Percentiles rank a stretch among this genome's conserved stretches.
phyloP scores from a whole-genome alignment of 2,329 filamentous ascomycete species.

The Paraphaeosphaeria minitans region DNA sequence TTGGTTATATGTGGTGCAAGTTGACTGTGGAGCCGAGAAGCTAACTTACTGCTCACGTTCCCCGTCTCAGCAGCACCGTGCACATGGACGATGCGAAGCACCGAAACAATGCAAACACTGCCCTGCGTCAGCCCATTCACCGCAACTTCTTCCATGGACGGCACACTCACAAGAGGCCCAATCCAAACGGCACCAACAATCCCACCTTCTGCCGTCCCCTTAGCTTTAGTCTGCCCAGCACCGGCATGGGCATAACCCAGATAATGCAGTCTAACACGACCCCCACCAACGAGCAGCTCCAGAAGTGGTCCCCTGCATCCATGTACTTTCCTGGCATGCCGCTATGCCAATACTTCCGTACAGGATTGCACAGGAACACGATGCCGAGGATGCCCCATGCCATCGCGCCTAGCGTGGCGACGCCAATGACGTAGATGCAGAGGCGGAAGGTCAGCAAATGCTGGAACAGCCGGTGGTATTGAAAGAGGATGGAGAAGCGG shows the following conservation, averaged over 20 bases:
- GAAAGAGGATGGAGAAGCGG: conserved; percentile 39
- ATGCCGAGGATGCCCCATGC: conserved; percentile 37
- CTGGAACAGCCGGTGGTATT: conserved; percentile 39
- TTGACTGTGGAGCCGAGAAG: background rate
- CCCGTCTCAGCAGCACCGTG: conserved; percentile 22
- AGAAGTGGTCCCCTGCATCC: conserved; percentile 31
- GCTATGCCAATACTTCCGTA: conserved; percentile 34
- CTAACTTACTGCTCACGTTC: conserved; percentile 32
- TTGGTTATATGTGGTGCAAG: background rate
- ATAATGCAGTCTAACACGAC: conserved; percentile 38
- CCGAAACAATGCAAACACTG: conserved; percentile 37
- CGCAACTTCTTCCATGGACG: background rate
- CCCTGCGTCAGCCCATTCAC: background rate
- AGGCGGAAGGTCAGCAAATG: conserved; percentile 10
- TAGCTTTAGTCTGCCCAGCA: conserved; percentile 37
- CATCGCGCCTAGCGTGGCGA: conserved; percentile 23
- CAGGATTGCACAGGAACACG: conserved; percentile 35
- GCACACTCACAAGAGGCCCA: conserved; percentile 26
- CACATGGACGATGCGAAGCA: conserved; percentile 36
- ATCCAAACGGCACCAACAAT: conserved; percentile 40
- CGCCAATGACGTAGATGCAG: conserved; percentile 24
- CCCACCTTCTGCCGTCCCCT: conserved; percentile 40
- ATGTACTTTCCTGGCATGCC: conserved; percentile 26
- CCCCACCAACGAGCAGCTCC: conserved; percentile 31
- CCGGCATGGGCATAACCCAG: conserved; percentile 39